Conservation (phyloP, 345 rosid genomes). For the Trapa bicornis region DNA sequence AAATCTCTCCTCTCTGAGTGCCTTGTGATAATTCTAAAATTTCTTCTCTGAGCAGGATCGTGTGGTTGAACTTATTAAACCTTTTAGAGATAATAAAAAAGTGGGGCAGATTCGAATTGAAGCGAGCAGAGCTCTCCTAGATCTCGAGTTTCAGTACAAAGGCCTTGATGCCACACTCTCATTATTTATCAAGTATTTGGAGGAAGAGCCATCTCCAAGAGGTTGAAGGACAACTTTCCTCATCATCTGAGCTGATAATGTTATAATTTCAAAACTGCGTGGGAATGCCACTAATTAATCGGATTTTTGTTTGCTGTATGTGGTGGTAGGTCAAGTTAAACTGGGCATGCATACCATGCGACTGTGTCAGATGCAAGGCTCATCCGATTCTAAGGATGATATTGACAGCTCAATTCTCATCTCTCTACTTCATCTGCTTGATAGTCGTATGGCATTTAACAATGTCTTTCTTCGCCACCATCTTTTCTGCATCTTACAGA, state of each 20-base stretch:
- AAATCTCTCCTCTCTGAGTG: background rate
- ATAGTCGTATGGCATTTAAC: slow-evolving; percentile 56
- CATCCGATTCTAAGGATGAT: slow-evolving; percentile 31
- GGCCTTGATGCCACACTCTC: slow-evolving; percentile 70
- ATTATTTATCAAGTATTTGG: slow-evolving; percentile 54
- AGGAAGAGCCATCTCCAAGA: slow-evolving; percentile 75
- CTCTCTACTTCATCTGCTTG: slow-evolving; percentile 60
- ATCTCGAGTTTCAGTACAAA: slow-evolving; percentile 69
- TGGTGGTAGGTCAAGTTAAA: slow-evolving; percentile 74
- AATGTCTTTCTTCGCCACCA: slow-evolving; percentile 73
- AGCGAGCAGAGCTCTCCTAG: slow-evolving; percentile 85
- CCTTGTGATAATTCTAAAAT: background rate
- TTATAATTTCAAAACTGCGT: background rate
- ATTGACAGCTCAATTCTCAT: slow-evolving; percentile 36
- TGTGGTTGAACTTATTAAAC: slow-evolving; percentile 59
- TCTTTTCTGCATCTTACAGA: slow-evolving; percentile 69
- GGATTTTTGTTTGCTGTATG: background rate
- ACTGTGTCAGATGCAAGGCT: slow-evolving; percentile 57
- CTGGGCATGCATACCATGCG: slow-evolving; percentile 65
- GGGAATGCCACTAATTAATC: background rate
- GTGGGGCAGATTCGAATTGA: slow-evolving; percentile 72
- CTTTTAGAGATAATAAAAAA: slow-evolving; percentile 45
- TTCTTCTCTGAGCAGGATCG: slow-evolving; percentile 47
- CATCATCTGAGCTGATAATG: background rate
- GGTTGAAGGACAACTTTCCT: slow-evolving; percentile 29